Conservation (phyloP, 495 filamentous ascomycete species). For the Niebla homalea region DNA sequence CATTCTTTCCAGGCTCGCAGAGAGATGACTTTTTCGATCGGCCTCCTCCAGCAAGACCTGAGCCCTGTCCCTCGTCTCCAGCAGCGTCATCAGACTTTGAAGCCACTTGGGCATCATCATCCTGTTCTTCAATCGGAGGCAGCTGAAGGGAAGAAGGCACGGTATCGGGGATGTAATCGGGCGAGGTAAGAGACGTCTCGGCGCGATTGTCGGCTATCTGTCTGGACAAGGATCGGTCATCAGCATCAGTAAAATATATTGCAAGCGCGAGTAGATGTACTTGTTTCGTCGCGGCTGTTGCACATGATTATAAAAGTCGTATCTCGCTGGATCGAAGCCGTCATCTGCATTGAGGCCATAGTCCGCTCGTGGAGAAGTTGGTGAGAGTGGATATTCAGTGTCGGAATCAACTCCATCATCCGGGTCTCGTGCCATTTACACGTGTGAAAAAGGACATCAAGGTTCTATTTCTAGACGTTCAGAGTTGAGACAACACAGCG, state of each 20-base stretch:
- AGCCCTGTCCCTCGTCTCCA: not conserved
- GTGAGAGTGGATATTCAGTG: not conserved
- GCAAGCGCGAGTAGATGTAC: not conserved
- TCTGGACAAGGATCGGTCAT: too few species aligned
- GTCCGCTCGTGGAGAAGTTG: constrained; percentile 4
- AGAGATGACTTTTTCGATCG: not conserved
- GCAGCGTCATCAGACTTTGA: not conserved
- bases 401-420: too few species aligned
- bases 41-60: not conserved
- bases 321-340: constrained; percentile 13
- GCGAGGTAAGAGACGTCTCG: not conserved
- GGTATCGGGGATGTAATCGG: not conserved
- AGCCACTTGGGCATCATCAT: constrained; percentile 4
- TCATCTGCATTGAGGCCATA: constrained; percentile 13
- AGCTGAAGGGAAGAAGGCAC: not conserved
- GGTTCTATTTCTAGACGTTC: too few species aligned
- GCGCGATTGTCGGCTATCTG: too few species aligned
- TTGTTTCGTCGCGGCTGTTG: not conserved
- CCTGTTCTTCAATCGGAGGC: constrained; percentile 13
- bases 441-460: too few species aligned
- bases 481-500: too few species aligned
- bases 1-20: not conserved
- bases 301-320: constrained; percentile 11
- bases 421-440: too few species aligned
- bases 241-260: not conserved